Base-by-base conservation (phyloP, 2,329 filamentous ascomycete species). In the Thermothelomyces thermophilus region DNA sequence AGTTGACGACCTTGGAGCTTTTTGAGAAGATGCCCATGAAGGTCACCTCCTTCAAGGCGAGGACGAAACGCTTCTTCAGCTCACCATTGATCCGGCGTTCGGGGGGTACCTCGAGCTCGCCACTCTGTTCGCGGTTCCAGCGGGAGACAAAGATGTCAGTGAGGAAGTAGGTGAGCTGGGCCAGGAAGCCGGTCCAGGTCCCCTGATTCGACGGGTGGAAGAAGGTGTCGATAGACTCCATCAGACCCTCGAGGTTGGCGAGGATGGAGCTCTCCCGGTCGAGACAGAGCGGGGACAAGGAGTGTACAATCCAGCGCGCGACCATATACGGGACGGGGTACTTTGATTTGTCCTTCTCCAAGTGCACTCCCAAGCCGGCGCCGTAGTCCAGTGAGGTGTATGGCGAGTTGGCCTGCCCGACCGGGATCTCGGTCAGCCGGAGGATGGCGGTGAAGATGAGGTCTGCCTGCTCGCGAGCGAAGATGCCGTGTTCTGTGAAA, bases 1-100 rank as follows among this genome's bases (percentile, higher is more conserved):
- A 95, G 66, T 86, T 90, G 64, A 95, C 90, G 3, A 93, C 85
- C 43, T 90, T 90, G 50, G 83, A 84, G 66, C 90, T 95, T 75
- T 98, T 98, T 47, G 90, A 87, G 66, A 96, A 98, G 43, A 98
- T 85, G 24, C 93, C 93, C 90, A 98, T 96, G 67, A 96, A 98
- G 4, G 90, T 89, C 41, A 96, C 91, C 58, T 98, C 93, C 57
- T 85, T 84, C 56, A 98, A 72, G 55, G 89, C 87, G 33, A 90
- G 71, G 26, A 98, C 93, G 64, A 98, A 97, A 40, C 93, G 84
- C 62, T 77, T 82, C 72, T 90, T 95, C 58, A 98, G 67, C n/a
- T 81, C 82, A 28, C 82, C 79, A 54, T 83, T 93, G 58, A 98
- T 83, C 59, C 75, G 84, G 47, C 93, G 82, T 44, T 90, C 88